Evolutionary conservation across 441 rosid species (phyloP).

Genomic region (Sinapis alba): DNA sequence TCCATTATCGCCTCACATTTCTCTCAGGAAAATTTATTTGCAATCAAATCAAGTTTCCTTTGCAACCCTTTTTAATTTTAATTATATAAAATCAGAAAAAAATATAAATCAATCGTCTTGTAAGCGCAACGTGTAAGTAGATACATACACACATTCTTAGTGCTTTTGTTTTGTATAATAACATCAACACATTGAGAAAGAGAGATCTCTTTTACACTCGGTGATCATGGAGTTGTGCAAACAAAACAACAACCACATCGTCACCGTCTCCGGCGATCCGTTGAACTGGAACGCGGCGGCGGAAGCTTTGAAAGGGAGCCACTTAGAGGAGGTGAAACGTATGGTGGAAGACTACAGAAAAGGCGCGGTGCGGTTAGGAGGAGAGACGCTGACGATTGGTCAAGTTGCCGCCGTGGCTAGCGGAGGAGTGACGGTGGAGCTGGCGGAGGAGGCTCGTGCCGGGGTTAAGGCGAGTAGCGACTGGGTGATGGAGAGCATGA

Average conservation of each 20-base stretch:
- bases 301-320: conserved; percentile 52
- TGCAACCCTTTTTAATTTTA: not conserved
- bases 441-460: conserved; percentile 49
- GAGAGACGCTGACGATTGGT: conserved; percentile 55
- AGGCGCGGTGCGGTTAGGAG: conserved; percentile 44
- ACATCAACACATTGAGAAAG: not conserved
- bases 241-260: conserved; percentile 13
- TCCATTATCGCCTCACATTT: conserved; percentile 26
- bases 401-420: conserved; percentile 59
- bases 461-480: conserved; percentile 58
- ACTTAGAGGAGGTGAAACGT: conserved; percentile 55
- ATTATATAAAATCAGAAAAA: not conserved
- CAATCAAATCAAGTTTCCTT: conserved; percentile 27
- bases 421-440: conserved; percentile 46
- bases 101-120: not conserved
- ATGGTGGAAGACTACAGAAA: conserved; percentile 51
- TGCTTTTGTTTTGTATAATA: conserved; percentile 12
- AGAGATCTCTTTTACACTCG: not conserved
- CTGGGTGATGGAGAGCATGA: conserved; percentile 62
- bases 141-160: conserved; percentile 7
- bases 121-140: conserved; percentile 24
- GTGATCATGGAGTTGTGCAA: conserved; percentile 31
- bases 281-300: conserved; percentile 51
- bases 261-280: conserved; percentile 44
- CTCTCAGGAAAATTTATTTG: conserved; percentile 32